Evolutionary conservation across 306 rosid genomes (phyloP).

Genomic region (Glycine latifolia): DNA sequence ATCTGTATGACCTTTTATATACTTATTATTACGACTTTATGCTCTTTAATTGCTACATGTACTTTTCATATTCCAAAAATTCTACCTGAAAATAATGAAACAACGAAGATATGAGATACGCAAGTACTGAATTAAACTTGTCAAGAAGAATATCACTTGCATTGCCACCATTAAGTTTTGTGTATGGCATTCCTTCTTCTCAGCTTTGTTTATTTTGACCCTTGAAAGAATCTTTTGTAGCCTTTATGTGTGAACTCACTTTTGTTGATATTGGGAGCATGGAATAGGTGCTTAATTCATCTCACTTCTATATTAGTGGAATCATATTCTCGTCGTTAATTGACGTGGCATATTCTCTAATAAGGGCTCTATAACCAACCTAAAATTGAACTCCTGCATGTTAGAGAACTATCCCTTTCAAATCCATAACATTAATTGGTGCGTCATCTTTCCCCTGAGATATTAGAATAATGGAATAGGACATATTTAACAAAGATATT

Average conservation of each 20-base stretch:
- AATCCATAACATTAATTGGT: conserved; percentile 14
- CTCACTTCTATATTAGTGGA: conserved; percentile 4
- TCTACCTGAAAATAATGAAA: conserved; percentile 16
- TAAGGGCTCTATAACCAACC: neutral
- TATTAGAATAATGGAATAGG: neutral
- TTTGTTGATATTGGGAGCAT: conserved; percentile 17
- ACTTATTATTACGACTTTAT: neutral
- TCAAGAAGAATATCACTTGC: neutral
- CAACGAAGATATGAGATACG: neutral
- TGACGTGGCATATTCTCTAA: neutral
- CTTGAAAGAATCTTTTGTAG: neutral
- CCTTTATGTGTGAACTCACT: neutral
- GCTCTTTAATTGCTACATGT: neutral
- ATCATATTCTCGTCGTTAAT: conserved; percentile 32
- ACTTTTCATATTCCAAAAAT: neutral
- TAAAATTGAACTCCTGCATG: neutral
- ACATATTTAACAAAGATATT: neutral
- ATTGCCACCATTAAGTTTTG: neutral
- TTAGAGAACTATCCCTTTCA: neutral
- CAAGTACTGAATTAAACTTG: neutral
- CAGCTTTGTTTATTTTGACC: neutral
- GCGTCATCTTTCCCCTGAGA: neutral
- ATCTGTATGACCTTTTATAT: no score
- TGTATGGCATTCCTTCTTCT: neutral
- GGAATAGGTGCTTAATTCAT: neutral